Base-by-base conservation (phyloP, 352 stramenopile genomes). In the Globisporangium paroecandrum region DNA sequence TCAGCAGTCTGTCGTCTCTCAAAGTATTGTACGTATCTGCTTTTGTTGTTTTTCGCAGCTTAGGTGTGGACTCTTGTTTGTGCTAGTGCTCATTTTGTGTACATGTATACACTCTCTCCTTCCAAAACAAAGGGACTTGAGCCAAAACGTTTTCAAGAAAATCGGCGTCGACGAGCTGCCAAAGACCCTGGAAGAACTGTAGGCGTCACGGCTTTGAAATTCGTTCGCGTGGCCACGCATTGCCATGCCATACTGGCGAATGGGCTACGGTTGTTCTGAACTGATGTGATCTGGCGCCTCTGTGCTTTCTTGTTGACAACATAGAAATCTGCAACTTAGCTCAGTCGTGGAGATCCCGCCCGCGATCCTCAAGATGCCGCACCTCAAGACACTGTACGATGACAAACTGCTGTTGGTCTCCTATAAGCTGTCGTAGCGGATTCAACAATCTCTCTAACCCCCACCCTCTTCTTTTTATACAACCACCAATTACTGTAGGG, bases 351-450 rank as follows among this genome's bases (percentile, higher is more conserved):
- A 63, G 9, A 27, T 83, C 13, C 77, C 77, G n/a, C 24, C 63
- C 8, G 77, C 75, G 20, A 59, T 83, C 25, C 22, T 75, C 22
- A 68, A 66, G 49, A 72, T 83, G 67, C 73, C 74, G 2, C 29
- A 69, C 2, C 77, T 83, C 51, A 73, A 68, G 63, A 70, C 66
- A 25, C 63, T 83, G 76, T 83, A 65, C 57, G 72, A 66, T 20
- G 43, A 0, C 20, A 25, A 15, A 13, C 18, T 43, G 4, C 32
- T 22, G 10, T n/a, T 13, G 20, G 18, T 27, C 20, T 41, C 18
- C 13, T 58, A 41, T 13, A 41, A 41, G 34, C 34, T 6, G 27
- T n/a, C 18, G 49, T 22, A 54, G 34, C 15, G 29, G 43, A 49
- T 8, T 24, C 43, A 5, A 43, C n/a, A 24, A 18, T 32, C 9